These are phyloP conservation scores for Anethum foeniculum DNA, from an alignment of 140 eudicot species.

Conservation along the genomic window DNA sequence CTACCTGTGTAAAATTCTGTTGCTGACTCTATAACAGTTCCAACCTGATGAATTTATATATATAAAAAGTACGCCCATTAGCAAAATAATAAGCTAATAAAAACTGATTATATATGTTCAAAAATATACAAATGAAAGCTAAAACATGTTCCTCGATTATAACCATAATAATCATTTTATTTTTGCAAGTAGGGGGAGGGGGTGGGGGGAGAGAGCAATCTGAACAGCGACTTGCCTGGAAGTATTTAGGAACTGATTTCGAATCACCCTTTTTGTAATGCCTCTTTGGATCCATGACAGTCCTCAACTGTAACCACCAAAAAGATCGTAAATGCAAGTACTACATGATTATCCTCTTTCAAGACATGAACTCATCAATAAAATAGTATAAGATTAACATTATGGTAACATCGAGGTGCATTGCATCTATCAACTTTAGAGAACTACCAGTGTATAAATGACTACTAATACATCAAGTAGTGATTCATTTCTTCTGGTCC, in stretches of 20 bases:
- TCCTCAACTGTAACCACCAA: slow-evolving; percentile 50
- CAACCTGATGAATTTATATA: slow-evolving; percentile 41
- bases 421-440: background rate
- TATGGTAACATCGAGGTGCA: background rate
- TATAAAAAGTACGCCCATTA: background rate
- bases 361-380: background rate
- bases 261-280: slow-evolving; percentile 87
- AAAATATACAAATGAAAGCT: background rate
- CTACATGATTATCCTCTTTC: background rate
- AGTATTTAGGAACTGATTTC: slow-evolving; percentile 70
- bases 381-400: background rate
- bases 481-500: background rate
- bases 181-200: background rate
- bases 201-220: background rate
- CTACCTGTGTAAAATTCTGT: slow-evolving; percentile 63
- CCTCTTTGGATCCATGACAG: slow-evolving; percentile 88
- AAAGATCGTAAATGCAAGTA: slow-evolving; percentile 1
- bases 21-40: slow-evolving; percentile 76
- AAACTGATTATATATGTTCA: background rate
- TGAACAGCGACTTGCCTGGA: slow-evolving; percentile 50
- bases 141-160: background rate
- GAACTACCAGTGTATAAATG: background rate
- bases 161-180: background rate
- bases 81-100: background rate
- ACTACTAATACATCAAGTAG: background rate